Base-by-base conservation (phyloP, 2,329 filamentous ascomycete species). In the Albifimbria verrucaria region DNA sequence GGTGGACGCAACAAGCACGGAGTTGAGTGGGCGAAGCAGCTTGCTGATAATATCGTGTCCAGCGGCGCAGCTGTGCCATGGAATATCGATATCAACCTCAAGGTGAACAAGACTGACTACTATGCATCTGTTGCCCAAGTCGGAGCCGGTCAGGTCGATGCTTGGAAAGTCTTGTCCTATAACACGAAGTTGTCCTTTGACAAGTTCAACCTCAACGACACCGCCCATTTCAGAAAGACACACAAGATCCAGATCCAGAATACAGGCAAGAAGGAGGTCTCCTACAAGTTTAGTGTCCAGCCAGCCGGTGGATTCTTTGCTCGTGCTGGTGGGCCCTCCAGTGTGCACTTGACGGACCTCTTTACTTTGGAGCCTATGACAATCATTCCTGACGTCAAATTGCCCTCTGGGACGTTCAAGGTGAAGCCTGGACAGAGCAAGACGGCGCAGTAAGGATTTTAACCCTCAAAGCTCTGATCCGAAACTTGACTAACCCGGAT, bases 201-300 rank as follows among this genome's bases (percentile, higher is more conserved):
- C 21, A 72, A 68, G 48, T 67, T 77, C 26, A 66, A 68, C n/a
- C 71, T 77, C 55, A 77, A 77, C 51, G 75, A 78, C 55, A 77
- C 74, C 3, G 61, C 65, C 22, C 59, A 76, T 57, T 72, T 77
- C 52, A 52, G 48, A 11, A 39, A 50, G 1, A 46, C 52, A 2
- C 63, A 65, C 25, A 52, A 52, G 1, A 47, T 68, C 7, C 55
- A 54, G 43, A 68, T 78, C 54, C 70, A 65, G 26, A 78, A 78
- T 60, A 64, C 66, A 17, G 72, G 66, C 42, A 56, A 54, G 32
- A 60, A 68, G 24, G 57, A 64, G 3, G 57, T 72, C 25, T 69
- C 67, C 4, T 77, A 76, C 61, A 65, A 57, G 7, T 61, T 68
- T 26, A 50, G 54, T 22, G n/a, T n/a, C n/a, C 46, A 64, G 2